Evolutionary conservation across 2,329 filamentous ascomycete species (phyloP).

Genomic region (Diaporthe helianthi): DNA sequence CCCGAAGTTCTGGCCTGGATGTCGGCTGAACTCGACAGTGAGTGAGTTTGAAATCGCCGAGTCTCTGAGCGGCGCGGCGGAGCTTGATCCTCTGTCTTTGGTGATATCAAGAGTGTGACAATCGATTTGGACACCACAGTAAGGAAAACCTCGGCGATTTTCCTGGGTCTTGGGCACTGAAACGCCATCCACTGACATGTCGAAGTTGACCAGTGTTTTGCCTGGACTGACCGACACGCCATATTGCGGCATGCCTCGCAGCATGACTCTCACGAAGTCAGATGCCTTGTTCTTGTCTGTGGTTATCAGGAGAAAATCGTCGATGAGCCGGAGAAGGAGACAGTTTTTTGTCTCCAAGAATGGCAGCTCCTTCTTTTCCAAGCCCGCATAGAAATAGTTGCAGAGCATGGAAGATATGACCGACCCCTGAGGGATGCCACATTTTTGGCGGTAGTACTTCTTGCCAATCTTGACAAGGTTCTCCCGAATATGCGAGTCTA

Average conservation of each 20-base stretch:
- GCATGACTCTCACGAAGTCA: constrained; percentile 81
- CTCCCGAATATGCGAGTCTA: constrained; percentile 79
- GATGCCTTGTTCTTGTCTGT: constrained; percentile 70
- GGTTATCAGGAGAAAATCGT: constrained; percentile 92
- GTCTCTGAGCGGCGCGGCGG: constrained; percentile 35
- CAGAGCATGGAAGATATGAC: constrained; percentile 86
- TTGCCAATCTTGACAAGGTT: constrained; percentile 91
- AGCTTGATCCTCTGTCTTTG: constrained; percentile 66
- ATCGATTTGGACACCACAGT: constrained; percentile 84
- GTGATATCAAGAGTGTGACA: constrained; percentile 75
- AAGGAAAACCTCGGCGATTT: constrained; percentile 70
- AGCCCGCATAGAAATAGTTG: constrained; percentile 93
- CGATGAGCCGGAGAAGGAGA: constrained; percentile 81
- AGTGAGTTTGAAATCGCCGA: constrained; percentile 71
- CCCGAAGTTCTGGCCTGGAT: constrained; percentile 79
- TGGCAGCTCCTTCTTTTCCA: constrained; percentile 72
- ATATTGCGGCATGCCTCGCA: constrained; percentile 77
- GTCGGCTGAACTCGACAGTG: constrained; percentile 77
- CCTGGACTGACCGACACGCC: constrained; percentile 77
- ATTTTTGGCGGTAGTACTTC: constrained; percentile 84
- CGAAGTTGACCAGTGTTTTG: constrained; percentile 89
- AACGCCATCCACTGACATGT: constrained; percentile 61
- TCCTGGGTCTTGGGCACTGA: constrained; percentile 56
- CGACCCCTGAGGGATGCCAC: constrained; percentile 92
- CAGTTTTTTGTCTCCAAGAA: constrained; percentile 69